Percentiles rank a stretch among this genome's conserved stretches.
These are phyloP conservation scores for Xerocomus nothofagi DNA, from an alignment of 1,284 basidiomycete species.

Conservation along the genomic window DNA sequence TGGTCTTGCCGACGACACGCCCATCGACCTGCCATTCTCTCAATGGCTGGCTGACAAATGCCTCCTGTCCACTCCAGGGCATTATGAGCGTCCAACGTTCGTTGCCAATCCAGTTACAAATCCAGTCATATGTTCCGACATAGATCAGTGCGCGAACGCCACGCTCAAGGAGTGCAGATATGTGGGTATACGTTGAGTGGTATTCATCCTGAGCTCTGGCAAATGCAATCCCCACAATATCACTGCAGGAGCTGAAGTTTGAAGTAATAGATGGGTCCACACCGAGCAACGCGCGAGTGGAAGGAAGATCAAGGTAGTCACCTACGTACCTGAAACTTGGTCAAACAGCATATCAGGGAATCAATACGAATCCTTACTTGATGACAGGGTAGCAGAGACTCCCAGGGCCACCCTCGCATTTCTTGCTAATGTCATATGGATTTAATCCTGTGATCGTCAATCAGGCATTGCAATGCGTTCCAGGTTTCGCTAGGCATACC, in stretches of 20 bases:
- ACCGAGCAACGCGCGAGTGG: constrained; percentile 56
- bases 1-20: constrained; percentile 53
- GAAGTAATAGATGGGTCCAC: constrained; percentile 44
- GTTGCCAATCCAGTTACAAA: constrained; percentile 77
- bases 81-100: constrained; percentile 61
- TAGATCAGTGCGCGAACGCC: constrained; percentile 74
- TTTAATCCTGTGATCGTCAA: constrained; percentile 33
- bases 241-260: constrained; percentile 53
- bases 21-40: constrained; percentile 57
- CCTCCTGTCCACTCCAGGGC: constrained; percentile 62
- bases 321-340: constrained; percentile 43
- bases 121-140: constrained; percentile 71
- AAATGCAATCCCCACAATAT: constrained; percentile 38
- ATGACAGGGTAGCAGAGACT: constrained; percentile 49
- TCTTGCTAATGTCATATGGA: constrained; percentile 55
- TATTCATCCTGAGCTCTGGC: constrained; percentile 38
- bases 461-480: constrained; percentile 30
- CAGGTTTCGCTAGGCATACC: constrained; percentile 30
- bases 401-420: constrained; percentile 46
- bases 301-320: constrained; percentile 43
- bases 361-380: constrained; percentile 34
- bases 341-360: neutral
- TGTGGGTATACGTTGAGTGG: constrained; percentile 52
- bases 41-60: constrained; percentile 47
- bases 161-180: constrained; percentile 73